These are phyloP conservation scores for Cokeromyces recurvatus DNA, from an alignment of 371 early-diverging fungal species.

Conservation along the genomic window DNA sequence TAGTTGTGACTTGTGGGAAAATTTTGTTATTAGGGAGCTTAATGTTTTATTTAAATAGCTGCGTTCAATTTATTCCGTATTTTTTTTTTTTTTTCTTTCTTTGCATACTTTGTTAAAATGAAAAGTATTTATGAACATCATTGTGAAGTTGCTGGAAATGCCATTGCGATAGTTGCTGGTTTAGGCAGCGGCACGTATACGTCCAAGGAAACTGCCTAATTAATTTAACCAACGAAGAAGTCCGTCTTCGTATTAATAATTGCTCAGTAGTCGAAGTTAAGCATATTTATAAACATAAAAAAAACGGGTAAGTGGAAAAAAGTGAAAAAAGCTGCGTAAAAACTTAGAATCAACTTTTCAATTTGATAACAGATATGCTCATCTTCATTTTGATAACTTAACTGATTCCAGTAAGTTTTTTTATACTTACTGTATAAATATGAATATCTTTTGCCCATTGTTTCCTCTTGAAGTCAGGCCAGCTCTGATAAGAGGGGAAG, in stretches of 20 bases:
- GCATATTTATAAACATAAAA: conserved; percentile 5
- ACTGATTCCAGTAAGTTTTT: conserved; percentile 7
- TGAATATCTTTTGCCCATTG: conserved; percentile 12
- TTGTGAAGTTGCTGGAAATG: too few relatives aligned
- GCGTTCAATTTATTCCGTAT: too few relatives aligned
- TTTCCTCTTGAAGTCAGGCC: conserved; percentile 11
- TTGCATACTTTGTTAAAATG: too few relatives aligned
- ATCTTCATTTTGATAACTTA: conserved; percentile 5
- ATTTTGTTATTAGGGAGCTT: too few relatives aligned
- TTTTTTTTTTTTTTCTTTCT: too few relatives aligned
- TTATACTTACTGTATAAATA: conserved; percentile 13
- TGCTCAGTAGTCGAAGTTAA: conserved; percentile 6
- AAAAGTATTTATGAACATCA: too few relatives aligned
- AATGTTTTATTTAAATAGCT: too few relatives aligned
- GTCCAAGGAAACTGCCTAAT: too few relatives aligned
- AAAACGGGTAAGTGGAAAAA: conserved; percentile 14
- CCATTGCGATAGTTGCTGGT: too few relatives aligned
- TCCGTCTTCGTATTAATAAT: conserved; percentile 9
- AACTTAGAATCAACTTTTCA: conserved; percentile 16
- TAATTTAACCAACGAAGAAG: too few relatives aligned
- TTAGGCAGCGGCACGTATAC: too few relatives aligned
- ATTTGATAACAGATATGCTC: conserved; percentile 13
- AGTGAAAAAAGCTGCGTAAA: conserved; percentile 14
- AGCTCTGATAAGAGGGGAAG: conserved; percentile 10
- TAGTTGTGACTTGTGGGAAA: too few relatives aligned